A percentile compares a stretch with the other conserved stretches of the same genome.
These are phyloP conservation scores for Oenanthe sinensis DNA, from an alignment of 129 eudicot genomes.

Conservation along the genomic window DNA sequence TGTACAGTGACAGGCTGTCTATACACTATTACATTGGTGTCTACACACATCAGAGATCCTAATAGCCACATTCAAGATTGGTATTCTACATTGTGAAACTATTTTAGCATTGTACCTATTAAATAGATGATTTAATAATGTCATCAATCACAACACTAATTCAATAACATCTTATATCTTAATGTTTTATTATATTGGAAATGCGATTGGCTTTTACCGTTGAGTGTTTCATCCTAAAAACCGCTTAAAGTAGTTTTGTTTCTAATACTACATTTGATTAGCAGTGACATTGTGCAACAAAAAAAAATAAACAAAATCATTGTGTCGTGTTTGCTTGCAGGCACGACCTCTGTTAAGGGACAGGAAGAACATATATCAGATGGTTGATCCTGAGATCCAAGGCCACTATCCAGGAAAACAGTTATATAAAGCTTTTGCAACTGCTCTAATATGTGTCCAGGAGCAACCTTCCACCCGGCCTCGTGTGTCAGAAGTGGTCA, in stretches of 20 bases:
- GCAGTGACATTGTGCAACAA: background rate
- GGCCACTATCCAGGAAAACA: slow-evolving; percentile 3
- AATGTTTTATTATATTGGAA: background rate
- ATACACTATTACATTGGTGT: background rate
- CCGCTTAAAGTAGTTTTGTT: background rate
- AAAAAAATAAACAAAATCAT: background rate
- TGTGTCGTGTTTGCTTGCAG: slow-evolving; percentile 1
- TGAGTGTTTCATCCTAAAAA: background rate
- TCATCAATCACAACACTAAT: background rate
- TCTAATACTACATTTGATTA: background rate
- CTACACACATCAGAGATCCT: background rate
- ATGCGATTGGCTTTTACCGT: background rate
- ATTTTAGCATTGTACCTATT: background rate
- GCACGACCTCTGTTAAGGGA: slow-evolving; percentile 10
- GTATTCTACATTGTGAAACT: background rate
- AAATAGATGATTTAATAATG: background rate
- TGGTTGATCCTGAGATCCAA: slow-evolving; percentile 6
- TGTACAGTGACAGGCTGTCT: background rate
- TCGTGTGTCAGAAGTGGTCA: slow-evolving; percentile 3
- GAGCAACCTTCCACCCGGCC: slow-evolving; percentile 11
- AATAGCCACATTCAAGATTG: background rate
- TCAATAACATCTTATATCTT: background rate
- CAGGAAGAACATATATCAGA: slow-evolving; percentile 3
- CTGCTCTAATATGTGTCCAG: slow-evolving; percentile 9
- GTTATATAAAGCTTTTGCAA: slow-evolving; percentile 10